Evolutionary conservation across 2,329 filamentous ascomycete species (phyloP).

Genomic region (Kalaharituber pfeilii): DNA sequence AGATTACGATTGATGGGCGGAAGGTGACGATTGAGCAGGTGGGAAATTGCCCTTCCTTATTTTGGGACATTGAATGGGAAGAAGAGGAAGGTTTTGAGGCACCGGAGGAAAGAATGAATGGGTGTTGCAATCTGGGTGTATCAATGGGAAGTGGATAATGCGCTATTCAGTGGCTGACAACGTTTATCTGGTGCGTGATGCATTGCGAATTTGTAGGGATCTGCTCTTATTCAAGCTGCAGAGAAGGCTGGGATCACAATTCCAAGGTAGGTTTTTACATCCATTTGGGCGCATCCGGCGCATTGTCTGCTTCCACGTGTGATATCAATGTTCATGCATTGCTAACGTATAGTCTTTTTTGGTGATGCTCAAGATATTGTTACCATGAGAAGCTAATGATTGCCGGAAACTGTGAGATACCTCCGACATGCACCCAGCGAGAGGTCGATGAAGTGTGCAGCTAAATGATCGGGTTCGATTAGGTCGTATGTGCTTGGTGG

Average conservation of each 20-base stretch:
- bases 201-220: too few species aligned
- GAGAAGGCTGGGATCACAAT: constrained; percentile 52
- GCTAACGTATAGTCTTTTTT: constrained; percentile 27
- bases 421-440: constrained; percentile 21
- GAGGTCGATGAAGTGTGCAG: not conserved
- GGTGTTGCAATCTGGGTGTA: not conserved
- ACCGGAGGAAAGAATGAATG: not conserved
- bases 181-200: not conserved
- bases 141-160: not conserved
- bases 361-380: constrained; percentile 52
- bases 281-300: constrained; percentile 15
- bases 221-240: constrained; percentile 95
- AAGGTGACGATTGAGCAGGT: constrained; percentile 87
- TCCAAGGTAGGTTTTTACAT: not conserved
- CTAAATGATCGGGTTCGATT: too few species aligned
- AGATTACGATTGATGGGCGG: constrained; percentile 96
- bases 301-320: constrained; percentile 28
- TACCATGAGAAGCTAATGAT: constrained; percentile 96
- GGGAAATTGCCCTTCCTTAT: not conserved
- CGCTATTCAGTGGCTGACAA: constrained; percentile 14
- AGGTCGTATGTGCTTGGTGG: constrained; percentile 89
- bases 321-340: too few species aligned
- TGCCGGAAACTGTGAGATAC: constrained; percentile 63
- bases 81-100: not conserved
- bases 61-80: not conserved